A percentile compares a stretch with the other conserved stretches of the same genome.
Evolutionary conservation across 805 yeast species (phyloP).

Genomic region (Lachancea sp.): DNA sequence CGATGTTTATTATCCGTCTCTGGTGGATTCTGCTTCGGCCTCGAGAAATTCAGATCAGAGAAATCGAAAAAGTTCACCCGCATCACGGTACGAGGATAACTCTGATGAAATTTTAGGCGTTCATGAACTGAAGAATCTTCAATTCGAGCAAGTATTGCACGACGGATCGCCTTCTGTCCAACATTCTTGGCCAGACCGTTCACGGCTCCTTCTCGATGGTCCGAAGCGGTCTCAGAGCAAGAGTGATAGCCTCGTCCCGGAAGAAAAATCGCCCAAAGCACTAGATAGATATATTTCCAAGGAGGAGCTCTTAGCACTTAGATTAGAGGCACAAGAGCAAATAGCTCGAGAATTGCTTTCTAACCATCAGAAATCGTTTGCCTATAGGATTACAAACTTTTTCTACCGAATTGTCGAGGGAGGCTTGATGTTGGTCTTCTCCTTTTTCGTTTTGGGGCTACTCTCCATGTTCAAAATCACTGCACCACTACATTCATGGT

Average conservation of each 20-base stretch:
- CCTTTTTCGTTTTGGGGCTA: slow-evolving; percentile 26
- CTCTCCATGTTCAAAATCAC: slow-evolving; percentile 29
- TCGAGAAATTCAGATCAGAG: slow-evolving; percentile 49
- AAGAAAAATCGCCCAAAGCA: slow-evolving; percentile 11
- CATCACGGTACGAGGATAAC: slow-evolving; percentile 36
- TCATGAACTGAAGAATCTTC: slow-evolving; percentile 30
- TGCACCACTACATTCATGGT: slow-evolving; percentile 29
- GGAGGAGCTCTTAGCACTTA: slow-evolving; percentile 22
- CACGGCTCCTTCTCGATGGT: slow-evolving; percentile 7
- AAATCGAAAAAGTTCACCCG: slow-evolving; percentile 38
- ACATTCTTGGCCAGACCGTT: slow-evolving; percentile 15
- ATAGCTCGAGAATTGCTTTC: slow-evolving; percentile 21
- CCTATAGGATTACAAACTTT: slow-evolving; percentile 25
- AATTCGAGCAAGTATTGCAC: slow-evolving; percentile 15
- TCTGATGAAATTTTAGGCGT: slow-evolving; percentile 45
- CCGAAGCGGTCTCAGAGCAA: slow-evolving; percentile 1
- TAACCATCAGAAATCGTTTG: slow-evolving; percentile 13
- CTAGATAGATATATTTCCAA: slow-evolving; percentile 25
- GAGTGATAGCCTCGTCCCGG: not conserved
- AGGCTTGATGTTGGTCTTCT: slow-evolving; percentile 33
- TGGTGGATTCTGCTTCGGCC: slow-evolving; percentile 72
- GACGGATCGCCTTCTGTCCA: slow-evolving; percentile 7
- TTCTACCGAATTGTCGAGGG: slow-evolving; percentile 36
- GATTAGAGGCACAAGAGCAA: slow-evolving; percentile 23
- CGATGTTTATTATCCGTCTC: slow-evolving; percentile 65